Evolutionary conservation across 108 stramenopile species (phyloP).

Genomic region (Heterococcus sp.): DNA sequence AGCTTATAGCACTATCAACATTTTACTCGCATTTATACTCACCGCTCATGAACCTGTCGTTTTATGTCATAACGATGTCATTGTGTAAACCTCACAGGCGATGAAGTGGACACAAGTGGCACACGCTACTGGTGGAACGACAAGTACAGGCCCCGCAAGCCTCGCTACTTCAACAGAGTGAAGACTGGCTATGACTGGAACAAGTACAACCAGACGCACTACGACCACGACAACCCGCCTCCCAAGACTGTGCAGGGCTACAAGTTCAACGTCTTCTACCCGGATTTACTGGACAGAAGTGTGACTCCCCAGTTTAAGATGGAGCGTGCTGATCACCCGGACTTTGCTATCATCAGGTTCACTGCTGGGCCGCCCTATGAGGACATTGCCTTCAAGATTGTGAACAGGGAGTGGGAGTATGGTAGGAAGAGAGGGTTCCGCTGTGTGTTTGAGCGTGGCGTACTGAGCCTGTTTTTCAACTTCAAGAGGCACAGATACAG

Average conservation of each 20-base stretch:
- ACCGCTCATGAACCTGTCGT: too few species aligned
- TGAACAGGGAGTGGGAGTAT: slow-evolving; percentile 95
- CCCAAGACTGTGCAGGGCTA: slow-evolving; percentile 99
- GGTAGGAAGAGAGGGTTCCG: slow-evolving; percentile 85
- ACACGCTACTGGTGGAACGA: slow-evolving; percentile 77
- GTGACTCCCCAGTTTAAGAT: slow-evolving; percentile 86
- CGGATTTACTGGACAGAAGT: slow-evolving; percentile 92
- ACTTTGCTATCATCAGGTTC: slow-evolving; percentile 95
- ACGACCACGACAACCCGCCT: slow-evolving; percentile 95
- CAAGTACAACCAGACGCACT: slow-evolving; percentile 98
- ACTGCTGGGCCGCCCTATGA: slow-evolving; percentile 96
- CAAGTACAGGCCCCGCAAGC: slow-evolving; percentile 92
- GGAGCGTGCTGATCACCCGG: slow-evolving; percentile 75
- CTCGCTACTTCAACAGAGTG: slow-evolving; percentile 97
- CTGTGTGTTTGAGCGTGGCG: slow-evolving; percentile 93
- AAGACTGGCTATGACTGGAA: slow-evolving; percentile 98
- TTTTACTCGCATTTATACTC: too few species aligned
- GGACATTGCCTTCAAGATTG: slow-evolving; percentile 93
- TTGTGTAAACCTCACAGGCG: too few species aligned
- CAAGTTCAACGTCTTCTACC: slow-evolving; percentile 98
- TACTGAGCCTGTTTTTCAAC: slow-evolving; percentile 90
- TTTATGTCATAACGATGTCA: too few species aligned
- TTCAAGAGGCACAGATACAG: slow-evolving; percentile 93
- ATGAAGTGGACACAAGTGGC: slow-evolving; percentile 37
- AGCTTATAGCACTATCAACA: too few species aligned